Evolutionary conservation across 495 filamentous ascomycete genomes (phyloP), one percentile per base, ranked within the genome.

Genomic region (Penicillium subrubescens): DNA sequence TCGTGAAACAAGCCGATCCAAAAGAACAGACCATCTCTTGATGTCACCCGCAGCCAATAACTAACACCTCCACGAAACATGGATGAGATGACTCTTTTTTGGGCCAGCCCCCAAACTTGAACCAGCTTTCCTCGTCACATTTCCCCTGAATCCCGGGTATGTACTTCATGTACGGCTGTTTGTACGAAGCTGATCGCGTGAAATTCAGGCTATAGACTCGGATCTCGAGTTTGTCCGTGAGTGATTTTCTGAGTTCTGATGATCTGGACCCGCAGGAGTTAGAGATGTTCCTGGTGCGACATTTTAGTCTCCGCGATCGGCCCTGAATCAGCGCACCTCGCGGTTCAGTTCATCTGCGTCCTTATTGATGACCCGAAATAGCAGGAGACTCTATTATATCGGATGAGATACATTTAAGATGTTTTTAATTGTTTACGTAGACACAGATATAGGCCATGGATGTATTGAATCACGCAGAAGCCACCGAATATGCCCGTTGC

Each of bases 21-120:
- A 29, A 46, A 34, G 59, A 62, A 59, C 64, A 56, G 56, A 53
- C 55, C 64, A 62, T 10, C 64, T 59, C 55, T 62, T 62, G 51
- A 61, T 65, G 27, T 23, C 34, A 17, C 17, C 12, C 37, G 29
- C 41, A 57, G 21, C 60, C 41, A 57, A 57, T 62, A 31, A 37
- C 15, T 41, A n/a, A 4, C 25, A 27, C 25, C 25, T 21, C 19
- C 12, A 11, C 27, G 19, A 11, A 19, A 12, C 19, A 25, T 19
- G 8, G 29, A 25, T 19, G 8, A 39, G n/a, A 19, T n/a, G 33
- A 19, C 29, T 33, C 34, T 3, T 39, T 23, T 27, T 62, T 48
- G 39, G 11, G 37, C 37, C 53, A 8, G 2, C 41, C 3, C 6
- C 6, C 29, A 37, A 31, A 41, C 19, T 15, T n/a, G 29, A 11